Percentiles rank a stretch among this genome's conserved stretches.
Evolutionary conservation across 2,329 filamentous ascomycete genomes (phyloP).

Genomic region (Colletotrichum caudatum): DNA sequence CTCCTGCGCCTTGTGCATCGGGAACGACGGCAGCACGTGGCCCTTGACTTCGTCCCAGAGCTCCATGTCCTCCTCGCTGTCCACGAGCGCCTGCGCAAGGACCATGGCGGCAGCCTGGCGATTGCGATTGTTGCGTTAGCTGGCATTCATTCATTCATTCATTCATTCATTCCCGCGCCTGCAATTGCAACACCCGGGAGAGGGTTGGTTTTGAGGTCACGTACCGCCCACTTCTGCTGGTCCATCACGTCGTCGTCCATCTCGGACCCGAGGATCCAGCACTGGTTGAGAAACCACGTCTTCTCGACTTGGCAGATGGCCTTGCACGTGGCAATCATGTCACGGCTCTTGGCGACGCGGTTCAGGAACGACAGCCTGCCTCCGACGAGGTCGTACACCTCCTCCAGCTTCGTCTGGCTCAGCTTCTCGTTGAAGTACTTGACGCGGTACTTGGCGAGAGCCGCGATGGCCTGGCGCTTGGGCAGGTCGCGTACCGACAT

Average conservation of each 20-base stretch:
- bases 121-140: conserved; percentile 3
- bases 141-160: neutral
- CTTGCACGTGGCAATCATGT: conserved; percentile 88
- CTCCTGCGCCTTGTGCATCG: conserved; percentile 85
- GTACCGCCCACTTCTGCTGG: conserved; percentile 92
- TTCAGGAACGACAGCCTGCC: conserved; percentile 90
- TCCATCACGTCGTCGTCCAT: conserved; percentile 99
- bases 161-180: too few species aligned
- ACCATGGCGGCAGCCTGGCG: conserved; percentile 88
- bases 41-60: conserved; percentile 38
- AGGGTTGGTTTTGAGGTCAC: conserved; percentile 50
- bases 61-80: conserved; percentile 73
- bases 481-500: conserved; percentile 86
- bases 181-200: neutral
- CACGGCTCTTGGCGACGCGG: conserved; percentile 84
- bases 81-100: conserved; percentile 89
- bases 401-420: conserved; percentile 68
- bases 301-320: conserved; percentile 76
- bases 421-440: conserved; percentile 78
- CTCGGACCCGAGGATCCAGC: conserved; percentile 77
- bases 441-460: conserved; percentile 82
- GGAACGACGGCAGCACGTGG: conserved; percentile 47
- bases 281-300: conserved; percentile 82
- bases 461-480: conserved; percentile 80
- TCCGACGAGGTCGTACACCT: conserved; percentile 88